Evolutionary conservation across 192 early-diverging fungal species (phyloP).

Genomic region (Entomortierella lignicola): DNA sequence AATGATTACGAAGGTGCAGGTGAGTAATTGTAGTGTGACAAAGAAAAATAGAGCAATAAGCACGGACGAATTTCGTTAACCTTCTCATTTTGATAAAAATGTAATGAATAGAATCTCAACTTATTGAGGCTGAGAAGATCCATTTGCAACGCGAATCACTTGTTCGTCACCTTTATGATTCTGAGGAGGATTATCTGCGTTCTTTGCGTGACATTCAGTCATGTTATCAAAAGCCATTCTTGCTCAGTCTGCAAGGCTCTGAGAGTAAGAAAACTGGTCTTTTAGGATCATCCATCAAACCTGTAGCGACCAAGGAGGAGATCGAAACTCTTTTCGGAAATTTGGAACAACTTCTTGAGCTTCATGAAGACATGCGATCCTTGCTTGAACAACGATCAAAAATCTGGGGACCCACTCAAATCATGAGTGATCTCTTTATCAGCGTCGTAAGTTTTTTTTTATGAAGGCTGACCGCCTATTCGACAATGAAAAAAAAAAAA

Average conservation of each 20-base stretch:
- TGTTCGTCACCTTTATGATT: slow-evolving; percentile 49
- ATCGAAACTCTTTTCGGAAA: slow-evolving; percentile 47
- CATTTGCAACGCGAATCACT: slow-evolving; percentile 47
- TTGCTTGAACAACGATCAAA: slow-evolving; percentile 44
- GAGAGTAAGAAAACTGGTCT: slow-evolving; percentile 23
- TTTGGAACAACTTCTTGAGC: slow-evolving; percentile 31
- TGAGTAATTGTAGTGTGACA: not conserved
- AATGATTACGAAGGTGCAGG: slow-evolving; percentile 22
- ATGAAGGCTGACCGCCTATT: not conserved
- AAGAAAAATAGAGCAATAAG: not conserved
- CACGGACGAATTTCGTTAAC: not conserved
- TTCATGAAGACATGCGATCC: slow-evolving; percentile 39
- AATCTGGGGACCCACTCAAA: slow-evolving; percentile 52
- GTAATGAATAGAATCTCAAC: slow-evolving; percentile 16
- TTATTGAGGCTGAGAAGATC: slow-evolving; percentile 40
- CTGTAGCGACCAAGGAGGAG: slow-evolving; percentile 34
- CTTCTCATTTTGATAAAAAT: not conserved
- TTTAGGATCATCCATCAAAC: slow-evolving; percentile 15
- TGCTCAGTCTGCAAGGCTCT: slow-evolving; percentile 17
- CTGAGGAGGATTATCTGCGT: slow-evolving; percentile 47
- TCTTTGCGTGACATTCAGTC: slow-evolving; percentile 39
- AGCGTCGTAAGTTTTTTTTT: slow-evolving; percentile 13
- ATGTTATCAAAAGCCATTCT: slow-evolving; percentile 34
- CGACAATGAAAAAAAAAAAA: no score
- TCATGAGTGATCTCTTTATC: slow-evolving; percentile 47